These are phyloP conservation scores for Sporisorium iseilematis-ciliati DNA, from an alignment of 1,284 basidiomycete genomes.

Conservation along the genomic window DNA sequence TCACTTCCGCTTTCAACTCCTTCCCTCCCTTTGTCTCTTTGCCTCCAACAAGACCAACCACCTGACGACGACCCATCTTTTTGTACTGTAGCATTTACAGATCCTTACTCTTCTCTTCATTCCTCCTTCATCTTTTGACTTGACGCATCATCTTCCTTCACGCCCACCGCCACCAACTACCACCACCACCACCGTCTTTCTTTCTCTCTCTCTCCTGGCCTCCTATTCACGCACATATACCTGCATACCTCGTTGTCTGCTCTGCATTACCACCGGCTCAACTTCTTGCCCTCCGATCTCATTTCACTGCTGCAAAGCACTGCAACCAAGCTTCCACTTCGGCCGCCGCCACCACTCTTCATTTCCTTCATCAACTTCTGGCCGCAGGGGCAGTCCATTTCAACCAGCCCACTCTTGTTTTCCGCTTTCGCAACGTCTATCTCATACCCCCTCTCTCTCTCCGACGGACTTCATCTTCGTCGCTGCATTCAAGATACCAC, in stretches of 20 bases:
- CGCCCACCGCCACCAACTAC: background rate
- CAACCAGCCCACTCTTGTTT: background rate
- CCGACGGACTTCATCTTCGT: constrained; percentile 2
- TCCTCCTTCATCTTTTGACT: constrained; percentile 1
- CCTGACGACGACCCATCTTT: constrained; percentile 8
- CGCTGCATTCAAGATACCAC: no score
- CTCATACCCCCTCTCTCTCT: constrained; percentile 3
- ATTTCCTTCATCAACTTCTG: background rate
- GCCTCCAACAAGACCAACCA: background rate
- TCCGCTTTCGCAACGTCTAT: background rate
- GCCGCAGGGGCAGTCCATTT: background rate
- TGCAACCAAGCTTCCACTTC: background rate
- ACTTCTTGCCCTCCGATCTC: background rate
- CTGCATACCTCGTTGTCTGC: constrained; percentile 11
- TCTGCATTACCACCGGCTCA: constrained; percentile 1
- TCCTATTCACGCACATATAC: constrained; percentile 31
- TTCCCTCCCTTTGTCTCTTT: constrained; percentile 1
- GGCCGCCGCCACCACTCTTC: constrained; percentile 15
- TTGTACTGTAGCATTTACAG: constrained; percentile 26
- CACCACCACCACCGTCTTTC: constrained; percentile 15
- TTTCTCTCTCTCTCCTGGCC: constrained; percentile 8
- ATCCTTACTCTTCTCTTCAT: background rate
- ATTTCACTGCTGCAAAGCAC: constrained; percentile 25
- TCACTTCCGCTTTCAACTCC: background rate
- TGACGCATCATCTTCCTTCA: background rate